Evolutionary conservation across 768 basidiomycete genomes (phyloP).

Genomic region (Lyophyllum decastes): DNA sequence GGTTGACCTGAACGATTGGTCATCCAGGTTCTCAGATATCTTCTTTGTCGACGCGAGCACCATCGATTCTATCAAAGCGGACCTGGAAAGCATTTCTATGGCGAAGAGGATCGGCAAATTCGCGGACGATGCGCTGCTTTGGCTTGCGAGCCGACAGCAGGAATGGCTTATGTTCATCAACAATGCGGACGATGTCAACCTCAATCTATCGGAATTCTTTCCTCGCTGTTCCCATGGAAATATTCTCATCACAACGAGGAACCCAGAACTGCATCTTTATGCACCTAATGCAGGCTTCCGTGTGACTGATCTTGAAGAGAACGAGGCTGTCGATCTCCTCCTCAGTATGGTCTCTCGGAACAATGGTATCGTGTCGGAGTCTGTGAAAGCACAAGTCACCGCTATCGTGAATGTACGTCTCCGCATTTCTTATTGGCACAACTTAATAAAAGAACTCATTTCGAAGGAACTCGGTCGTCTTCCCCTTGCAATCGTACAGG

Average conservation of each 20-base stretch:
- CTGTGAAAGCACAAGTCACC: too few species aligned
- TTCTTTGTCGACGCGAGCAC: background rate
- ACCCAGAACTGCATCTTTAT: background rate
- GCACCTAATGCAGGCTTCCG: background rate
- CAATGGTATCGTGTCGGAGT: too few species aligned
- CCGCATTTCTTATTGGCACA: too few species aligned
- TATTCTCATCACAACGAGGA: conserved; percentile 6
- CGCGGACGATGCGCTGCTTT: background rate
- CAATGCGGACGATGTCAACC: too few species aligned
- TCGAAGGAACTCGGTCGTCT: background rate
- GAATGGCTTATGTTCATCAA: conserved; percentile 5
- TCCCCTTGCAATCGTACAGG: conserved; percentile 1
- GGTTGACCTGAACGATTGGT: too few species aligned
- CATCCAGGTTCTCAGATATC: background rate
- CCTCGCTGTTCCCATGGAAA: conserved; percentile 3
- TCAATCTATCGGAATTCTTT: background rate
- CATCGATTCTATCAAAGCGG: background rate
- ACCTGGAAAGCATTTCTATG: background rate
- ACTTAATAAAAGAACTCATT: too few species aligned
- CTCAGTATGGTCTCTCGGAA: background rate
- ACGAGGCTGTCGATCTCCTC: background rate
- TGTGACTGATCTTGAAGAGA: background rate
- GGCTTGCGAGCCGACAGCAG: background rate
- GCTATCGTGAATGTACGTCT: too few species aligned
- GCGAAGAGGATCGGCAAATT: background rate